Evolutionary conservation across 2,329 filamentous ascomycete genomes (phyloP).

Genomic region (Thielaviopsis punctulata): DNA sequence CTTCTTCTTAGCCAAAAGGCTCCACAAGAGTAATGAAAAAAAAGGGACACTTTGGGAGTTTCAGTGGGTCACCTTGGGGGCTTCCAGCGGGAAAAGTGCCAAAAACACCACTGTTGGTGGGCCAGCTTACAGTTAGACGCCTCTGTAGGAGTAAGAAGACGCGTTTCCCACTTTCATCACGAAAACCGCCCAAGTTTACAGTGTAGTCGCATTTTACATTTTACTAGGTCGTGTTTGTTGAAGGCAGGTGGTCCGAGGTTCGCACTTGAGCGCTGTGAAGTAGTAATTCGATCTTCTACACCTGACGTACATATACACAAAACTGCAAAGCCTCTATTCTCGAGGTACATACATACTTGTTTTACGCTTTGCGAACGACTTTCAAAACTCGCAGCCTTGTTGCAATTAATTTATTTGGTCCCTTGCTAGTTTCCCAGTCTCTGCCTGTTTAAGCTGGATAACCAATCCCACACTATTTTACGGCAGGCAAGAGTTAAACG

Average conservation of each 20-base stretch:
- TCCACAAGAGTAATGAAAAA: too few species aligned
- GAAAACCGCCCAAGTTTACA: not conserved
- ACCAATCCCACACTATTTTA: not conserved
- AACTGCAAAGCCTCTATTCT: too few species aligned
- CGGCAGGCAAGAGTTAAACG: too few species aligned
- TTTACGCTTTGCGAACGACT: not conserved
- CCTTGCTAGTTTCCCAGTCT: not conserved
- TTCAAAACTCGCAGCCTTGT: not conserved
- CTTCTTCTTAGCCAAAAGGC: too few species aligned
- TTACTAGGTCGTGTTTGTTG: not conserved
- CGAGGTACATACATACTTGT: not conserved
- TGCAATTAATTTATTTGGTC: not conserved
- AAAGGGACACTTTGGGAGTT: too few species aligned
- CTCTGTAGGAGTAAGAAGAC: not conserved
- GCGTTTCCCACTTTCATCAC: not conserved
- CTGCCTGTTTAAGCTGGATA: not conserved
- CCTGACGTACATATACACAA: too few species aligned
- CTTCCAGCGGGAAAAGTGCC: too few species aligned
- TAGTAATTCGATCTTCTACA: not conserved
- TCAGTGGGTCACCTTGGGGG: not conserved
- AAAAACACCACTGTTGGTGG: too few species aligned
- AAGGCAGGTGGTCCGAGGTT: not conserved
- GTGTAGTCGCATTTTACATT: not conserved
- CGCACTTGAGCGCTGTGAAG: not conserved
- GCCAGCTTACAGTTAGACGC: too few species aligned